Evolutionary conservation across 805 yeast genomes (phyloP), one percentile per base, ranked within the genome.

Genomic region (Kuraishia borneana): DNA sequence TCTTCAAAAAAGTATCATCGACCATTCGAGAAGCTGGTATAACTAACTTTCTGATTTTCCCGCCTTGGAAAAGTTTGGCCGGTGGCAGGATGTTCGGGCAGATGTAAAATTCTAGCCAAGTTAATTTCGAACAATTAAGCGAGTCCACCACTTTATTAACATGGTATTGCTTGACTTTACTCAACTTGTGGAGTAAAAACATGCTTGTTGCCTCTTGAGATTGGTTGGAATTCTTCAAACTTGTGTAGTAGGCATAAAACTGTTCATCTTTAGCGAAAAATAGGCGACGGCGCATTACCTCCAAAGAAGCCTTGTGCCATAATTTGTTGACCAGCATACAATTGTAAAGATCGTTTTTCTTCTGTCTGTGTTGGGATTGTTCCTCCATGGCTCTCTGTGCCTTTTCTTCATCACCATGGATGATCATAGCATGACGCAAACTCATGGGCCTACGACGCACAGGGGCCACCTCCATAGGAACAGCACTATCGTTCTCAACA

Each of bases 41-140:
- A 1, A 74, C 66, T 26, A 81, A 48, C 36, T 64, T 63, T 40
- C 57, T 54, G 32, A 78, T 48, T 12, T 47, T 45, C 5, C 60
- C 45, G 4, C 67, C 65, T 2, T 60, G 41, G 30, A 76, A 58
- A 49, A 78, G 60, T 2, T 51, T 39, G 6, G 57, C 41, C 0
- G 75, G 58, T 3, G 95, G 95, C 6, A 67, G 46, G 21, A 83
- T 49, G 30, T 64, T 65, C 5, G 95, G 89, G 49, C 95, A 85
- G 47, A 88, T 80, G 56, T 81, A 84, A 45, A 85, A 64, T 51
- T 87, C 95, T 21, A 87, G 59, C 81, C 82, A 74, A 42, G 66
- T 63, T 30, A 85, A 51, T 29, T 64, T 58, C 3, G 67, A 60
- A 26, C 76, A 73, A 21, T 68, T 51, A 4, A 65, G 41, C 4